These are phyloP conservation scores for Peziza echinospora DNA, from an alignment of 495 filamentous ascomycete species.

Conservation along the genomic window DNA sequence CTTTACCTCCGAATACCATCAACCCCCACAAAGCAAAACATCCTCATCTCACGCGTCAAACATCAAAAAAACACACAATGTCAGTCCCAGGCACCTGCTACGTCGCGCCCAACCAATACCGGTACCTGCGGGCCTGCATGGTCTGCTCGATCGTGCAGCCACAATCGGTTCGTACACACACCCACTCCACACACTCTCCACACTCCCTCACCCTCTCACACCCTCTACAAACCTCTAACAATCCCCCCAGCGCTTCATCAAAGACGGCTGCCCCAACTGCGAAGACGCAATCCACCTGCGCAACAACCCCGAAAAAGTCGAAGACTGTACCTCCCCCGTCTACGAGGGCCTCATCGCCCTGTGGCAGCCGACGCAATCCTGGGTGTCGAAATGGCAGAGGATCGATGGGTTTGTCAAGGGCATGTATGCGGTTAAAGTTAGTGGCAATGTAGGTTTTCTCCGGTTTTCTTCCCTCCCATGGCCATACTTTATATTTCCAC, in stretches of 20 bases:
- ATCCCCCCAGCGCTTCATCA: constrained; percentile 64
- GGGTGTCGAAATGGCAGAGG: constrained; percentile 91
- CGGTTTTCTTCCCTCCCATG: background rate
- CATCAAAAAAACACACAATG: background rate
- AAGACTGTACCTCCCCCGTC: constrained; percentile 84
- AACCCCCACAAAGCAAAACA: too few relatives aligned
- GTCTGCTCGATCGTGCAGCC: constrained; percentile 84
- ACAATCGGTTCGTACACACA: constrained; percentile 33
- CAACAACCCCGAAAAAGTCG: constrained; percentile 54
- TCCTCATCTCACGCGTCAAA: too few relatives aligned
- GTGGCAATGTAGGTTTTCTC: constrained; percentile 36
- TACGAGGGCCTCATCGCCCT: constrained; percentile 77
- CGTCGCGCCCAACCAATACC: constrained; percentile 45
- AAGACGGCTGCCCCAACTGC: constrained; percentile 88
- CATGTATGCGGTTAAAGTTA: constrained; percentile 84
- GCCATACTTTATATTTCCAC: too few relatives aligned
- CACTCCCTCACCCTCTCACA: background rate
- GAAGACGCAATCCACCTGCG: constrained; percentile 68
- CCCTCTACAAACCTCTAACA: too few relatives aligned
- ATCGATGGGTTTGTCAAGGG: constrained; percentile 67
- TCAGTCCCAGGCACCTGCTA: constrained; percentile 26
- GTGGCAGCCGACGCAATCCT: constrained; percentile 53
- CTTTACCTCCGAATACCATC: too few relatives aligned
- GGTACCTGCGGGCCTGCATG: constrained; percentile 90
- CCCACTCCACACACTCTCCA: constrained; percentile 6